These are phyloP conservation scores for Parietichytrium sp. DNA, from an alignment of 108 stramenopile genomes.

Conservation along the genomic window DNA sequence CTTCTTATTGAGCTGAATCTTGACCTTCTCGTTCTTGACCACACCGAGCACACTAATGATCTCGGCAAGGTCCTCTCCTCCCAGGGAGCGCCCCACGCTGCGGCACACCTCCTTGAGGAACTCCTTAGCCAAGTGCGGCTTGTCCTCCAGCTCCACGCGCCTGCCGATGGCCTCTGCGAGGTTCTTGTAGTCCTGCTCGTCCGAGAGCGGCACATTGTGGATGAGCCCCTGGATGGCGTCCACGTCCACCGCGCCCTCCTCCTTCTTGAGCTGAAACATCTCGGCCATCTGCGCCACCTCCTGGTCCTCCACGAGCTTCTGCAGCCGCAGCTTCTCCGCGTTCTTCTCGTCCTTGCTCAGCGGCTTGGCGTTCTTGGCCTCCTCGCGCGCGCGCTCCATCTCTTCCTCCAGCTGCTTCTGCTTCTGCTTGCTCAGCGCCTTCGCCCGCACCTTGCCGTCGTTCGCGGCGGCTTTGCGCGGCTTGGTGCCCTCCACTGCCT, in stretches of 20 bases:
- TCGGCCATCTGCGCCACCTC: conserved; percentile 17
- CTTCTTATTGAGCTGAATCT: conserved; percentile 18
- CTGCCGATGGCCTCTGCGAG: conserved; percentile 7
- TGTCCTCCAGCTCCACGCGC: conserved; percentile 17
- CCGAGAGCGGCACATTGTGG: background rate
- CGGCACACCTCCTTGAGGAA: conserved; percentile 31
- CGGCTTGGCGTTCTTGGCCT: background rate
- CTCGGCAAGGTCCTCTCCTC: conserved; percentile 27
- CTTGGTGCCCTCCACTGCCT: background rate
- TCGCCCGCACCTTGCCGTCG: conserved; percentile 1
- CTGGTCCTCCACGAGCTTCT: conserved; percentile 8
- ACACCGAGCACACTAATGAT: background rate
- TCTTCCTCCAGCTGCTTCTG: conserved; percentile 21
- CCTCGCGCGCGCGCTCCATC: background rate
- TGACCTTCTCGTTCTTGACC: conserved; percentile 26
- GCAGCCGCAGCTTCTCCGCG: conserved; percentile 31
- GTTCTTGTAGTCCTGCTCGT: conserved; percentile 17
- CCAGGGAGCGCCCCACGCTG: conserved; percentile 3
- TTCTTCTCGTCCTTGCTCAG: conserved; percentile 24
- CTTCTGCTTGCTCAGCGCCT: conserved; percentile 23
- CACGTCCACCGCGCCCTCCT: background rate
- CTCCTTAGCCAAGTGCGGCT: conserved; percentile 29
- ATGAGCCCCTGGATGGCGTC: conserved; percentile 32
- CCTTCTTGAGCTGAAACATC: conserved; percentile 35
- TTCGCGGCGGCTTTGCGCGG: background rate